Evolutionary conservation across 768 basidiomycete species (phyloP), one percentile per base, ranked within the genome.

Genomic region (Podaxis sp.): DNA sequence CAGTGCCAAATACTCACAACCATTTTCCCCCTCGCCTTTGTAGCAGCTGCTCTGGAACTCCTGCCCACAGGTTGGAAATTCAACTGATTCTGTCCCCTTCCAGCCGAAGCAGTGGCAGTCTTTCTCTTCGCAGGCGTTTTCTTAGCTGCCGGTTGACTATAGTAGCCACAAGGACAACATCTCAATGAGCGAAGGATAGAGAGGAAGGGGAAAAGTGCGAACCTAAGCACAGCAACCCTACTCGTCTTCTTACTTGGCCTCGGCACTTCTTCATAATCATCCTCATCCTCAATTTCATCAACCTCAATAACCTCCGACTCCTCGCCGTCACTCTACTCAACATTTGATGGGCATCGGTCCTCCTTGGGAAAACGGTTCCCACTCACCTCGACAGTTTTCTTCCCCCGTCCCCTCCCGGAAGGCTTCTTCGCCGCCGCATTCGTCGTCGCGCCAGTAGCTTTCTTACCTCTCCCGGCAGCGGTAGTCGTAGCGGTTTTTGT

Each of bases 171-270:
- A 40, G 15, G 6, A 17, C 1, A n/a, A 33, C 9, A 51, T 11
- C 13, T 22, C 51, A 29, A 61, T 33, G 65, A 17, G 52, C 46
- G 55, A 19, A 19, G 8, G 25, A 53, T n/a, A 36, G 36, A 17
- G 17, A 49, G 27, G 66, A 7, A 11, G 15, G n/a, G 4, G 24
- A 12, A n/a, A 43, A 59, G 1, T 4, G 66, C 76, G 59, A 66
- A 89, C 90, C 83, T 89, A 38, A 89, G 71, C 13, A 87, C 82
- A 9, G 88, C 85, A 24, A 87, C 84, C 56, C 90, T 79, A 66
- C 80, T 85, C 25, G 86, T 85, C 66, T 80, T 81, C 72, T 88
- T 90, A 8, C 73, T 66, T 36, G 79, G 75, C 47, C 79, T 79
- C 22, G 82, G 77, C 3, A 73, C 73, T 7, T 80, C 83, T 38